Conservation (phyloP, 129 eudicot species). For the carrot (Daucus carota) region DNA sequence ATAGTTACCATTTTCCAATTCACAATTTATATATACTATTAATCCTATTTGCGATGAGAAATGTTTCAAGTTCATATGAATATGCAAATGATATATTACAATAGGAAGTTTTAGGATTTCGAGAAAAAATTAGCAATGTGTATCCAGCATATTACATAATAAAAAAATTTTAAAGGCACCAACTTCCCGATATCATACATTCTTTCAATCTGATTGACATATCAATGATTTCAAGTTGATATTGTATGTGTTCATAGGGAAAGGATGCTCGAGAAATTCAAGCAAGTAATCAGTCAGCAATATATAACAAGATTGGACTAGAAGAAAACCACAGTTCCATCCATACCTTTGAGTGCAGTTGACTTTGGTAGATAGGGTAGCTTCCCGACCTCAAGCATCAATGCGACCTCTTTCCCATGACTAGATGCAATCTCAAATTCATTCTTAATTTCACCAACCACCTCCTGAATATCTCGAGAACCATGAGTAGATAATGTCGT, state of each 20-base stretch:
- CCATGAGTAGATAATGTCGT: conserved; percentile 64
- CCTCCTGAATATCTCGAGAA: conserved; percentile 77
- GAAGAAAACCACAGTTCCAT: conserved; percentile 13
- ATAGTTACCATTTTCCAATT: neutral
- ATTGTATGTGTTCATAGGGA: neutral
- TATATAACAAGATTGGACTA: conserved; percentile 10
- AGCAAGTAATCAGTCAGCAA: conserved; percentile 11
- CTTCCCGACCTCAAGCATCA: conserved; percentile 90
- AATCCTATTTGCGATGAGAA: neutral
- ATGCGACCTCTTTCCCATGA: conserved; percentile 80
- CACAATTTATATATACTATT: neutral
- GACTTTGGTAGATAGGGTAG: conserved; percentile 68
- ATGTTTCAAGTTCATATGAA: neutral
- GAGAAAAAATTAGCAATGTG: neutral
- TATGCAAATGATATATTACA: neutral
- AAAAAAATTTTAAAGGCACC: neutral
- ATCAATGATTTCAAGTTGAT: neutral
- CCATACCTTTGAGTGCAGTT: conserved; percentile 59
- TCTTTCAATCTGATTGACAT: neutral
- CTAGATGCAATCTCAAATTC: conserved; percentile 71
- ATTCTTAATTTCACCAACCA: conserved; percentile 69
- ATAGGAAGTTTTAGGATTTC: neutral
- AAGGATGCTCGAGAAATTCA: neutral
- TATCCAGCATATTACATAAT: neutral
- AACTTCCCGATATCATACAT: neutral